Conservation (phyloP, 1,139 yeast species). For the Candida glucosophila region DNA sequence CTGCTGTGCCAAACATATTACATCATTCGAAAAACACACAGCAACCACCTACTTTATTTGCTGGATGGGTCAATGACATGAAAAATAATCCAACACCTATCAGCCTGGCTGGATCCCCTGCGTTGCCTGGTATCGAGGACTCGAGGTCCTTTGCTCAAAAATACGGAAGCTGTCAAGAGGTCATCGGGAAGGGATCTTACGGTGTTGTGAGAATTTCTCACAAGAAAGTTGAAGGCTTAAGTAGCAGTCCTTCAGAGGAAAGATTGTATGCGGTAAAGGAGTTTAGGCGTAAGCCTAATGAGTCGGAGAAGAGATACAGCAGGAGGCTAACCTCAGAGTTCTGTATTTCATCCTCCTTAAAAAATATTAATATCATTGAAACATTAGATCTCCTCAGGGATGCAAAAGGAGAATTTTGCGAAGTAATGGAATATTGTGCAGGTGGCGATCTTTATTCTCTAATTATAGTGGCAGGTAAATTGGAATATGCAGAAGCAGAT, state of each 20-base stretch:
- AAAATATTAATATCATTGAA: conserved; percentile 55
- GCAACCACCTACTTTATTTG: conserved; percentile 68
- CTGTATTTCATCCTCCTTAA: conserved; percentile 40
- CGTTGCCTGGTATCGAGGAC: conserved; percentile 20
- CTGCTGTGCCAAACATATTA: conserved; percentile 71
- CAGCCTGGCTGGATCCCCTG: conserved; percentile 8
- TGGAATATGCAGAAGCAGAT: conserved; percentile 85
- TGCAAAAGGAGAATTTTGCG: conserved; percentile 87
- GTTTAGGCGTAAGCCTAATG: conserved; percentile 33
- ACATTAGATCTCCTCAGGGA: conserved; percentile 84
- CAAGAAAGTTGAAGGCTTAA: conserved; percentile 24
- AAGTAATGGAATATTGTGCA: conserved; percentile 93
- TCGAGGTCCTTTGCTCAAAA: conserved; percentile 39
- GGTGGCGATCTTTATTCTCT: conserved; percentile 92
- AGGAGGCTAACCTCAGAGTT: conserved; percentile 39
- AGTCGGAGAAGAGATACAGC: conserved; percentile 36
- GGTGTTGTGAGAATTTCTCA: conserved; percentile 42
- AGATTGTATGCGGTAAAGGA: conserved; percentile 40
- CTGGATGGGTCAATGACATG: conserved; percentile 70
- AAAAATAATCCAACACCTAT: conserved; percentile 19
- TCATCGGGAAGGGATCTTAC: conserved; percentile 39
- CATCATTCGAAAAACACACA: conserved; percentile 7
- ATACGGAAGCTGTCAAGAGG: conserved; percentile 43
- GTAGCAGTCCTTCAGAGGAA: conserved; percentile 15
- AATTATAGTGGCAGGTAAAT: conserved; percentile 74